Base-by-base conservation (phyloP, 805 yeast species). In the Wickerhamiella sergipiensis region DNA sequence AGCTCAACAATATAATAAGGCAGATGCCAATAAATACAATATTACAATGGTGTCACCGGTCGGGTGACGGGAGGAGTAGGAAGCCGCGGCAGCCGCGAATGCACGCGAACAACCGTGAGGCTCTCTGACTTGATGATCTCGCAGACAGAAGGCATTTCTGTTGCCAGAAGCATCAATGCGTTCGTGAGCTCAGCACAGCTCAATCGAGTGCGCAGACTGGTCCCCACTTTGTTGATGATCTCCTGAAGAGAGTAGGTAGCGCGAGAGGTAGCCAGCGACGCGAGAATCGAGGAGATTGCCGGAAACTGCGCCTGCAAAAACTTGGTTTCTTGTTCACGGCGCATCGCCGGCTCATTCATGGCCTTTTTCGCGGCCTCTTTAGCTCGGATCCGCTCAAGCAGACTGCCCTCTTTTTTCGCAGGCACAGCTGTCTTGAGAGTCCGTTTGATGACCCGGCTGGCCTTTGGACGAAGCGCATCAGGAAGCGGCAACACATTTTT, bases 371-470 rank as follows among this genome's bases (percentile, higher is more conserved):
- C 54, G 1, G 59, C 59, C 48, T 65, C 65, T 48, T 63, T 60
- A 31, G 64, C 65, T 8, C 60, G 56, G 31, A 65, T 59, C 13
- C 68, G 57, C 22, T 64, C 67, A 36, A 63, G 49, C 4, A 65
- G 51, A 1, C 59, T 26, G 9, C 58, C 58, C 19, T 24, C 47
- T 46, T 5, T 50, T 50, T 36, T 29, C 6, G 49, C 39, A 9
- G 23, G 17, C 24, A 43, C 15, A 8, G 43, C 10, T 3, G 5
- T 10, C 22, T 26, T 26, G 12, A 26, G 17, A 4, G 47, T 29
- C 7, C 39, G 36, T 24, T 26, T 29, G 47, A 19, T 45, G 3
- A 45, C 39, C 19, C 38, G 47, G 23, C 47, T 29, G 17, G 43
- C 24, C 3, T 12, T 19, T 9, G 22, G 22, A 9, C 43, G 23